Base-by-base conservation (phyloP, 306 rosid genomes). In the Clitoria ternatea region DNA sequence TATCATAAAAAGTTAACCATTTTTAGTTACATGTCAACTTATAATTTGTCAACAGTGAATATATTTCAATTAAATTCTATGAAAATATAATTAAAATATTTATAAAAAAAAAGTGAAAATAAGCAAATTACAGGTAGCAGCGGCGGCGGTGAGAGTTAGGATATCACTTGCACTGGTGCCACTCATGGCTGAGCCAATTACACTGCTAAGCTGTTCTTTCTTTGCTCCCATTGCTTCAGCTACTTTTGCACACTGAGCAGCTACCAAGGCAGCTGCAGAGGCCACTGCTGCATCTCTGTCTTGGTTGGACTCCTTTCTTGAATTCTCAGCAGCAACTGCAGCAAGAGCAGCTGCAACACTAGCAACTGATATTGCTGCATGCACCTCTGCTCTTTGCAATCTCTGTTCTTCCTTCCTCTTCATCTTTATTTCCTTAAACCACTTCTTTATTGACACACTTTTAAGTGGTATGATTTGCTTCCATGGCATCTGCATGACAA, bases 301-400 rank as follows among this genome's bases (percentile, higher is more conserved):
- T 15, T 71, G 72, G 54, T 76, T 69, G 0, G 88, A 60, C 47
- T 80, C 80, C 0, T 75, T 82, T 17, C 55, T 78, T 3, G 88
- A 76, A 50, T 68, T 89, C 3, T 89, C 96, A 11, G 92, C 87
- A 1, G 99, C 99, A 76, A 91, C 76, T 24, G 87, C 85, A 0
- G 97, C 92, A 49, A 94, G 92, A 42, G 99, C 97, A 1, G 99
- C 97, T 33, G 99, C 99, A 20, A 94, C 90, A 12, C 99, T 95
- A 1, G 96, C 97, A 77, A 94, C 79, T 0, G 99, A 89, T 54
- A 94, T 72, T 45, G 97, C 97, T n/a, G 96, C 99, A 68, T 91
- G 97, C 42, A 91, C 92, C 76, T 94, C 96, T 56, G 96, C 96
- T 65, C 82, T 86, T 70, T 87, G 88, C 68, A 91, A 65, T 72